These are phyloP conservation scores for Persicaria tinctoria DNA, from an alignment of 148 eudicot genomes.

Conservation along the genomic window DNA sequence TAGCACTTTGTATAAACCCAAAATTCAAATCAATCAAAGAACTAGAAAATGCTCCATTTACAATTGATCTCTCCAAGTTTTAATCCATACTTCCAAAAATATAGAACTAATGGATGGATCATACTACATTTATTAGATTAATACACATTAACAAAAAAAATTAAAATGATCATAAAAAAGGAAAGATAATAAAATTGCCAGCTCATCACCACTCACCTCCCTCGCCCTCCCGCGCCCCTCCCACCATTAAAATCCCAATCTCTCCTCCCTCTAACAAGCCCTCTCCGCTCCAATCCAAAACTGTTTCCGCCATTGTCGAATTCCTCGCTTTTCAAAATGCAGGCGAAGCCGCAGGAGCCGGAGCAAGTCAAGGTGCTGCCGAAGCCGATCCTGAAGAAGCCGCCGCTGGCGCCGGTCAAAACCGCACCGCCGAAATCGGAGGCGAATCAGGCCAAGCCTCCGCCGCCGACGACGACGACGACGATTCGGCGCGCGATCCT, in stretches of 20 bases:
- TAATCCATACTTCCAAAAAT: too few species aligned
- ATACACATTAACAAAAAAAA: too few species aligned
- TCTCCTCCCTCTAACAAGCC: neutral
- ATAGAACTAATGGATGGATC: too few species aligned
- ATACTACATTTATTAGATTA: too few species aligned
- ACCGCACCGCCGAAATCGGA: neutral
- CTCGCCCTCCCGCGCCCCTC: neutral
- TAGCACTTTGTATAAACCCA: too few species aligned
- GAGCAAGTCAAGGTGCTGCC: constrained; percentile 9
- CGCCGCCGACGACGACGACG: neutral
- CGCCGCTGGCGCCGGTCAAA: too few species aligned
- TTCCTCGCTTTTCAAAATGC: neutral
- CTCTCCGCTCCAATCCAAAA: neutral
- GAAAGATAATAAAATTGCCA: neutral
- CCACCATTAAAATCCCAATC: neutral
- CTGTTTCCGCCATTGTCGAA: neutral
- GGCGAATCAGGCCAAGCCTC: neutral
- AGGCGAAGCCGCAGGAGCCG: neutral
- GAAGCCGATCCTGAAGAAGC: too few species aligned
- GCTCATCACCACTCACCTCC: neutral
- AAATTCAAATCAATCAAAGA: too few species aligned
- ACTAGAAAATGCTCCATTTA: too few species aligned
- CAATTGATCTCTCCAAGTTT: too few species aligned
- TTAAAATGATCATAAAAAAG: neutral
- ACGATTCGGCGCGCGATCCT: too few species aligned